Evolutionary conservation across 352 stramenopile species (phyloP).

Genomic region (Lagenidium sp.): DNA sequence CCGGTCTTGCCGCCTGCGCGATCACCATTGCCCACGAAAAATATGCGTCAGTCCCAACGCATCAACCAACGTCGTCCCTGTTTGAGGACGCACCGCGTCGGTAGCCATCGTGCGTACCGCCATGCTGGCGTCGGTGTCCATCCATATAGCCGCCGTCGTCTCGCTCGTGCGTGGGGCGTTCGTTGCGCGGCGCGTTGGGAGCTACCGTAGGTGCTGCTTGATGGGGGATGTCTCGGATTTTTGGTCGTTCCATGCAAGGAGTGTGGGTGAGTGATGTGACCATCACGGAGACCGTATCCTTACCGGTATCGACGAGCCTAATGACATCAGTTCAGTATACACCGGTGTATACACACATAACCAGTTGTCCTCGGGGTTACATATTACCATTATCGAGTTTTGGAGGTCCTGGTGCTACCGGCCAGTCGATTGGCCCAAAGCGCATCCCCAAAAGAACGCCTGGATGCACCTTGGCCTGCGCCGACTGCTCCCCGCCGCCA

Average conservation of each 20-base stretch:
- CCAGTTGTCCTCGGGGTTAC: no score
- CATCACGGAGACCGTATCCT: no score
- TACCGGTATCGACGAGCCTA: no score
- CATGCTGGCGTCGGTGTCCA: conserved; percentile 21
- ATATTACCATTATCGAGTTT: no score
- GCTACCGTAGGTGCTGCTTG: no score
- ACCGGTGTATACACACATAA: background rate
- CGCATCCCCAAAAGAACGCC: background rate
- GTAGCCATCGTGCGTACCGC: conserved; percentile 15
- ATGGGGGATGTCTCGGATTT: no score
- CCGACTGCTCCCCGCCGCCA: background rate
- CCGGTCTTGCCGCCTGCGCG: background rate
- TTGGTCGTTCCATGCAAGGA: no score
- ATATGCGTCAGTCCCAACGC: background rate
- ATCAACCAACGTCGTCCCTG: background rate
- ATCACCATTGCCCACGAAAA: conserved; percentile 3
- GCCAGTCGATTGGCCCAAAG: conserved; percentile 19
- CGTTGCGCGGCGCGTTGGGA: no score
- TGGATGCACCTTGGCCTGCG: conserved; percentile 12
- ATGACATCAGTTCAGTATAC: no score
- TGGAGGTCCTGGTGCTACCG: no score
- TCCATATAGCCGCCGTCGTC: conserved; percentile 18
- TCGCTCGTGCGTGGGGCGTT: no score
- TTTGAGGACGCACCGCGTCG: conserved; percentile 15
- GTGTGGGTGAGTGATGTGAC: no score